These are phyloP conservation scores for Peribolospora kevripleyi DNA, from an alignment of 768 basidiomycete genomes.

Conservation along the genomic window DNA sequence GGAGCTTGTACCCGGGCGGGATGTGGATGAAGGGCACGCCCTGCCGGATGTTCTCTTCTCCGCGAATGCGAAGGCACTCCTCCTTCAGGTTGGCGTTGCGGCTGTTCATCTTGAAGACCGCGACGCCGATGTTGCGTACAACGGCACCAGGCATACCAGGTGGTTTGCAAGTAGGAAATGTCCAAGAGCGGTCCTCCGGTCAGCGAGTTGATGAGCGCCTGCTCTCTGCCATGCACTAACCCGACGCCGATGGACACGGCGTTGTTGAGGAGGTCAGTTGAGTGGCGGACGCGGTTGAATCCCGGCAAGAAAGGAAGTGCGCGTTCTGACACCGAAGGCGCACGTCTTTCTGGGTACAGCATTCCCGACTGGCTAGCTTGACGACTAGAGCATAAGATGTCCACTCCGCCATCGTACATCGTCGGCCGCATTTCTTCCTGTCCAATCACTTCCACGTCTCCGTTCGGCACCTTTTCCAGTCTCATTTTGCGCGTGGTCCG, in stretches of 20 bases:
- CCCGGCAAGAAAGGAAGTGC: neutral
- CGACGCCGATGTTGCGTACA: constrained; percentile 49
- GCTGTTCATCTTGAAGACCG: constrained; percentile 66
- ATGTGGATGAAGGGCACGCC: too few species aligned
- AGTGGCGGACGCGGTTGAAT: neutral
- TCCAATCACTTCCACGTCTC: too few species aligned
- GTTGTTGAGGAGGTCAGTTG: constrained; percentile 29
- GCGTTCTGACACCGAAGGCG: neutral
- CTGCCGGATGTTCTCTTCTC: too few species aligned
- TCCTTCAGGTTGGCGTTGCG: constrained; percentile 29
- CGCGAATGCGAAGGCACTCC: neutral
- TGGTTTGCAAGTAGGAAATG: too few species aligned
- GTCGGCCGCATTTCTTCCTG: too few species aligned
- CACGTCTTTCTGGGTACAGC: too few species aligned
- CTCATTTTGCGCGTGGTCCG: too few species aligned
- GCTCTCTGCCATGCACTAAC: neutral
- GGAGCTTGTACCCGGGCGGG: too few species aligned
- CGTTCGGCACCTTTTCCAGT: too few species aligned
- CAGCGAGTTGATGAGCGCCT: neutral
- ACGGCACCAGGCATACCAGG: constrained; percentile 40
- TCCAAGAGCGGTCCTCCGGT: constrained; percentile 29
- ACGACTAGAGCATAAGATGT: constrained; percentile 53
- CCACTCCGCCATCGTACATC: too few species aligned
- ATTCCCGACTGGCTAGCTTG: constrained; percentile 42
- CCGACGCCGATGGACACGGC: constrained; percentile 28